Conservation (phyloP, 352 stramenopile species). For the Pythium pectinolyticum region DNA sequence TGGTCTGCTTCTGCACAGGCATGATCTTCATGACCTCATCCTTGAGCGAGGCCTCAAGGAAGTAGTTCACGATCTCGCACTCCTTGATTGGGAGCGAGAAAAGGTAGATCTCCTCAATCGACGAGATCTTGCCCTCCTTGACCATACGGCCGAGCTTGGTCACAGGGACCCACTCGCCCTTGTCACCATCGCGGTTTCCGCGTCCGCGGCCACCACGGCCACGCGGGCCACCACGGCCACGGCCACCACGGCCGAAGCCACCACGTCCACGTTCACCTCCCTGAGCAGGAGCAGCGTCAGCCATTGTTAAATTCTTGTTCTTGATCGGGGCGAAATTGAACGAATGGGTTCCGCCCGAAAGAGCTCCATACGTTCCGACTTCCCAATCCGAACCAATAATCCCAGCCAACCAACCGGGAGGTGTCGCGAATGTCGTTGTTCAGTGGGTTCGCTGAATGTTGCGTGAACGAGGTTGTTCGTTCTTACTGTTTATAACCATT, state of each 20-base stretch:
- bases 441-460: background rate
- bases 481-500: background rate
- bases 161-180: constrained; percentile 98
- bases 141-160: constrained; percentile 99
- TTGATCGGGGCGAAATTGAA: constrained; percentile 81
- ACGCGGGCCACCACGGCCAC: constrained; percentile 78
- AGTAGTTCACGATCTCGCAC: constrained; percentile 99
- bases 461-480: background rate
- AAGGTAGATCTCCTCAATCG: constrained; percentile 99
- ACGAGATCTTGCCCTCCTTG: constrained; percentile 99
- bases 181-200: constrained; percentile 87
- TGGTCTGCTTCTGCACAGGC: constrained; percentile 99
- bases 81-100: constrained; percentile 99
- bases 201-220: constrained; percentile 86
- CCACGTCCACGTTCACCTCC: constrained; percentile 91
- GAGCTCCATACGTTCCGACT: background rate
- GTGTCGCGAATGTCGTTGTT: constrained; percentile 20
- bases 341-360: constrained; percentile 44
- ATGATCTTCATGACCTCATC: constrained; percentile 99
- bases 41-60: constrained; percentile 97
- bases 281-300: constrained; percentile 64
- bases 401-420: constrained; percentile 19
- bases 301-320: constrained; percentile 73
- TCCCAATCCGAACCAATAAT: background rate
- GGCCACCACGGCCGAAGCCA: constrained; percentile 92